Base-by-base conservation (phyloP, 495 filamentous ascomycete genomes). In the Parathielavia hyrcaniae region DNA sequence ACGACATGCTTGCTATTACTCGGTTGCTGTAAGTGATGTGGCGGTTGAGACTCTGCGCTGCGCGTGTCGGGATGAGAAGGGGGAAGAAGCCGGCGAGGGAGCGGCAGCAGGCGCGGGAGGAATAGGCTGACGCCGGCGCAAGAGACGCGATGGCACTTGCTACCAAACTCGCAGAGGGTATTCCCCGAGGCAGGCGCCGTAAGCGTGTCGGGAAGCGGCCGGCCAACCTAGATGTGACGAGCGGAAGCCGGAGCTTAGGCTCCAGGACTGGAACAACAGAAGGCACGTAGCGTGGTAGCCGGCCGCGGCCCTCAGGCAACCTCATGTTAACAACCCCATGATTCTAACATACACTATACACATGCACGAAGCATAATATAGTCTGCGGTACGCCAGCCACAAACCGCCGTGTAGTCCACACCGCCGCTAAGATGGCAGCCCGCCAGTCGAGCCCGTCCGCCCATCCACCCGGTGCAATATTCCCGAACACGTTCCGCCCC, bases 301-400 rank as follows among this genome's bases (percentile, higher is more conserved):
- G 26, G 26, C 26, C 26, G 26, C 26, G 6, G 26, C 26, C 3
- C 26, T 30, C 35, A 45, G 19, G 46, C 23, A 52, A 30, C 8
- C 13, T 34, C 48, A n/a, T 26, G 38, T 22, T 30, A 38, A 45
- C 23, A 20, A 53, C 43, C 26, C 50, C 62, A 60, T 69, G 60
- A 65, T 50, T 60, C 61, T 69, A 69, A 64, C 67, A 67, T 69
- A 64, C 65, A 64, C 53, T 69, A 65, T 69, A 69, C 65, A 64
- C 64, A 66, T 66, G 63, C 61, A 61, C 53, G 61, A 61, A 61
- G 66, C 67, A 62, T 64, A 59, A 64, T 57, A 62, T 65, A 64
- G 45, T 60, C 51, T 43, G 47, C 39, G 45, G 50, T 39, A 47
- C 52, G 50, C 44, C 32, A 14, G 48, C 57, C 38, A 53, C 53